phyloP scores from a whole-genome alignment of 768 basidiomycete genomes.

The Leccinellum rugosiceps region DNA sequence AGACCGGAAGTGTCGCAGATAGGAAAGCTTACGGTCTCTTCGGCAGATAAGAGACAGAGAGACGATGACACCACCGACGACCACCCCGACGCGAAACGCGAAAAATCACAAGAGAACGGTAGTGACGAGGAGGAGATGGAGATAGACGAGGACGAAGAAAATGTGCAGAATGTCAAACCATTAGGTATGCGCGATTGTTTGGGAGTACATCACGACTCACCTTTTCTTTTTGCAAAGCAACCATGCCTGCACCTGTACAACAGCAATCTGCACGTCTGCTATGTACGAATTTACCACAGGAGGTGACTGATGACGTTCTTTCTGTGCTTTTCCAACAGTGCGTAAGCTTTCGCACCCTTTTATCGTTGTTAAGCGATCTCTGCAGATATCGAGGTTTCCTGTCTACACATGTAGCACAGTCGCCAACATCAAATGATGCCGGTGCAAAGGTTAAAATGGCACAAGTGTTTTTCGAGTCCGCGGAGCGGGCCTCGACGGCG shows the following conservation, averaged over 20 bases:
- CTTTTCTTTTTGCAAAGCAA: slow-evolving; percentile 23
- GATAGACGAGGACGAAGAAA: slow-evolving; percentile 85
- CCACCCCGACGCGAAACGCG: slow-evolving; percentile 61
- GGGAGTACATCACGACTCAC: slow-evolving; percentile 6
- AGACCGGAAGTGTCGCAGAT: slow-evolving; percentile 45
- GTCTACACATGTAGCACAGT: slow-evolving; percentile 63
- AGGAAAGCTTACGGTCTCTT: slow-evolving; percentile 32
- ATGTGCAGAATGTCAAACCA: slow-evolving; percentile 37
- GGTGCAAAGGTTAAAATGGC: slow-evolving; percentile 76
- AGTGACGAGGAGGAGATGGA: slow-evolving; percentile 90
- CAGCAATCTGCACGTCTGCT: slow-evolving; percentile 61
- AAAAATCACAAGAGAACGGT: slow-evolving; percentile 59
- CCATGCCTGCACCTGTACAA: slow-evolving; percentile 48
- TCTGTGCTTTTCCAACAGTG: slow-evolving; percentile 90
- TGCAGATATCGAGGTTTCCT: slow-evolving; percentile 82
- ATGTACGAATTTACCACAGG: slow-evolving; percentile 86
- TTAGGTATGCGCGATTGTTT: slow-evolving; percentile 43
- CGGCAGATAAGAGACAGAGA: slow-evolving; percentile 60
- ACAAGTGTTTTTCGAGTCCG: slow-evolving; percentile 72
- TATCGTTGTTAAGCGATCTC: background rate
- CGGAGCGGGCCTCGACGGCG: slow-evolving; percentile 71
- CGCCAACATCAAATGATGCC: slow-evolving; percentile 63
- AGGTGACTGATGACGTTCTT: slow-evolving; percentile 85
- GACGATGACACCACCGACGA: slow-evolving; percentile 57
- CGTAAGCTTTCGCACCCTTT: slow-evolving; percentile 32